phyloP scores from a whole-genome alignment of 2,329 filamentous ascomycete species.

The Calonectria pauciramosa region DNA sequence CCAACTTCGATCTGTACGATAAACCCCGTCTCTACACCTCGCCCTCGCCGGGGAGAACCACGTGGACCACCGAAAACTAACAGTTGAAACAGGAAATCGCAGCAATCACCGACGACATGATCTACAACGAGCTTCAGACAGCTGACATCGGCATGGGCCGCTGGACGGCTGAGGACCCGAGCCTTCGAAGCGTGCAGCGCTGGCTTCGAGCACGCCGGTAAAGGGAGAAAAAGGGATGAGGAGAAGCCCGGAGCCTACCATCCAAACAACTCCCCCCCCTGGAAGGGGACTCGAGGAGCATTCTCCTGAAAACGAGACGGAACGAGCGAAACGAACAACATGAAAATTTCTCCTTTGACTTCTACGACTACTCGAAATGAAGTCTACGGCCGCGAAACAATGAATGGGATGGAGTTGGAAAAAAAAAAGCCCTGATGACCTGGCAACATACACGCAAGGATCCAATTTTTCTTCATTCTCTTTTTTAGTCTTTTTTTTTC shows the following conservation, averaged over 20 bases:
- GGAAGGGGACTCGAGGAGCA: slow-evolving; percentile 1
- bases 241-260: slow-evolving; percentile 25
- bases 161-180: slow-evolving; percentile 75
- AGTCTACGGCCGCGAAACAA: slow-evolving; percentile 34
- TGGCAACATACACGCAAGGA: slow-evolving; percentile 33
- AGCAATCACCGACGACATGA: slow-evolving; percentile 69
- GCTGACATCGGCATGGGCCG: slow-evolving; percentile 69
- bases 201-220: slow-evolving; percentile 64
- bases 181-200: slow-evolving; percentile 67
- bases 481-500: neutral
- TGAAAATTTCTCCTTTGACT: slow-evolving; percentile 35
- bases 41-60: neutral
- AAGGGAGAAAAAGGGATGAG: slow-evolving; percentile 25
- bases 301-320: slow-evolving; percentile 25
- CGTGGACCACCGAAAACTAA: slow-evolving; percentile 20
- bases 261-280: slow-evolving; percentile 5
- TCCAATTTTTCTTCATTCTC: slow-evolving; percentile 11
- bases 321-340: slow-evolving; percentile 33
- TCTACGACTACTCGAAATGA: slow-evolving; percentile 44
- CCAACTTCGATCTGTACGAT: slow-evolving; percentile 69
- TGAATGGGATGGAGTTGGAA: slow-evolving; percentile 29
- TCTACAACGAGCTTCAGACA: slow-evolving; percentile 68
- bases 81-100: slow-evolving; percentile 62
- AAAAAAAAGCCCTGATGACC: slow-evolving; percentile 11
- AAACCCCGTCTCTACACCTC: neutral